These are phyloP conservation scores for Fusarium piperis DNA, from an alignment of 2,329 filamentous ascomycete genomes.

Conservation along the genomic window DNA sequence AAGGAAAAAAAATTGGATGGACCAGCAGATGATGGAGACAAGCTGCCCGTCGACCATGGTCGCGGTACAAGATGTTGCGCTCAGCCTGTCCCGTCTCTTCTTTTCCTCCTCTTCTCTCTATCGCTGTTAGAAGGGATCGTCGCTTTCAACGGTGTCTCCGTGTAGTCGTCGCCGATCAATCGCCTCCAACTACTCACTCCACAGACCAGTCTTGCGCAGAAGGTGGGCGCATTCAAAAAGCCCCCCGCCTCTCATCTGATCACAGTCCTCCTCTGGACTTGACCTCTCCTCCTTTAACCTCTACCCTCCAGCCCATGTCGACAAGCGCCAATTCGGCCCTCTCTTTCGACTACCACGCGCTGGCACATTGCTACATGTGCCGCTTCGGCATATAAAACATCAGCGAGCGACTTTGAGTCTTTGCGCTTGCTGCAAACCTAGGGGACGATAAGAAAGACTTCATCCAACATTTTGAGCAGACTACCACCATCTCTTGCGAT, in stretches of 20 bases:
- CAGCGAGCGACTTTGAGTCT: conserved; percentile 73
- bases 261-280: background rate
- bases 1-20: conserved; percentile 32
- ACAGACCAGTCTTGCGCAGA: background rate
- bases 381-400: conserved; percentile 51
- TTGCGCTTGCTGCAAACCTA: conserved; percentile 67
- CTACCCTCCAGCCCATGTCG: conserved; percentile 30
- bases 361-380: conserved; percentile 57
- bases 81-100: conserved; percentile 8
- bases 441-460: conserved; percentile 67
- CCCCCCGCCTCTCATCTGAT: background rate
- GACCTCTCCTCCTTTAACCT: background rate
- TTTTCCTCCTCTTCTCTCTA: background rate
- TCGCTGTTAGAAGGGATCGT: conserved; percentile 17
- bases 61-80: conserved; percentile 14
- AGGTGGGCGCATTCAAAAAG: conserved; percentile 27
- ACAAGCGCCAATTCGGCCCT: conserved; percentile 20
- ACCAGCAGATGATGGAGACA: conserved; percentile 30
- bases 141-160: conserved; percentile 28
- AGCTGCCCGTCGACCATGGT: background rate
- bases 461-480: conserved; percentile 2
- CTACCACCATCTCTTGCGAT: background rate
- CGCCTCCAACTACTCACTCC: conserved; percentile 12
- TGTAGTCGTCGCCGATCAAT: conserved; percentile 19
- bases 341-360: conserved; percentile 22